These are phyloP conservation scores for Striga hermonthica DNA, from an alignment of 305 asterid species.

Conservation along the genomic window DNA sequence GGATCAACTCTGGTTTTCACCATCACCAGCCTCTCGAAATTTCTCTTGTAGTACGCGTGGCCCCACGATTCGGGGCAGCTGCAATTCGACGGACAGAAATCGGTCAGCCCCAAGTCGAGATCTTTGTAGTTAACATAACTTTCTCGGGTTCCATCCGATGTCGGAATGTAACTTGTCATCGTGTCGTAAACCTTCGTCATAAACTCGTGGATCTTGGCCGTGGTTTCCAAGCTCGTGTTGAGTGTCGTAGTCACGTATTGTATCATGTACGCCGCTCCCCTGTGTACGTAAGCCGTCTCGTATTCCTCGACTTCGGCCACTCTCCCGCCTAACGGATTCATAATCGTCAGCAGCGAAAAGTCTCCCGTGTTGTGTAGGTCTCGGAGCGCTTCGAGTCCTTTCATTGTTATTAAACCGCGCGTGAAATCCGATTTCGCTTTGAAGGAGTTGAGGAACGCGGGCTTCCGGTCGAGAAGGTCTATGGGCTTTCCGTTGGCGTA, in stretches of 20 bases:
- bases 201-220: constrained; percentile 37
- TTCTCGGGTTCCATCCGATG: constrained; percentile 43
- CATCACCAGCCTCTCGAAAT: constrained; percentile 48
- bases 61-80: constrained; percentile 58
- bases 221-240: constrained; percentile 40
- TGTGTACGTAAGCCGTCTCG: constrained; percentile 56
- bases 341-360: constrained; percentile 46
- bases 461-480: constrained; percentile 52
- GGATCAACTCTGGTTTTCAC: constrained; percentile 69
- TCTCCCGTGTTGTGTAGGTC: constrained; percentile 42
- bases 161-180: constrained; percentile 56
- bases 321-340: constrained; percentile 59
- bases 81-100: constrained; percentile 35
- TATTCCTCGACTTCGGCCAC: constrained; percentile 52
- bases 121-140: constrained; percentile 69
- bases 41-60: constrained; percentile 51
- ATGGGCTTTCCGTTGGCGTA: constrained; percentile 50
- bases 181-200: constrained; percentile 53
- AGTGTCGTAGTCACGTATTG: constrained; percentile 49
- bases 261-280: constrained; percentile 44
- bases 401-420: constrained; percentile 51
- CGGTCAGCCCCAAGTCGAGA: constrained; percentile 52
- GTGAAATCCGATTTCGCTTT: constrained; percentile 71
- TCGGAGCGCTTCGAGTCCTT: constrained; percentile 44
- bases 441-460: constrained; percentile 63